Base-by-base conservation (phyloP, 1,284 basidiomycete genomes). In the Sphaerobolus stellatus region DNA sequence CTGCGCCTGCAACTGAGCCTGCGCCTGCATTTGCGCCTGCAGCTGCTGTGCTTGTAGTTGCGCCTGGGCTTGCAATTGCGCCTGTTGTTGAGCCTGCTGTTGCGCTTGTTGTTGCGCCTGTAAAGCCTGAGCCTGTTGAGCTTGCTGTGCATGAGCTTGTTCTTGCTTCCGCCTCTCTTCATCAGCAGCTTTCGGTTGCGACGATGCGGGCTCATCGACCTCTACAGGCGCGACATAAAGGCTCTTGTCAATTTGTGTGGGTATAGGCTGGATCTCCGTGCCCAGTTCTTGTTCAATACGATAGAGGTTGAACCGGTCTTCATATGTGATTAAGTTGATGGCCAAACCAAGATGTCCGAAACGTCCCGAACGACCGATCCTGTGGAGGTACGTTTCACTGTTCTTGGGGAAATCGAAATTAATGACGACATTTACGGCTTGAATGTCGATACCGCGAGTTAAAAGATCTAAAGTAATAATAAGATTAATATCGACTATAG, bases 391-490 rank as follows among this genome's bases (percentile, higher is more conserved):
- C 2, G 95, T 98, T 74, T 99, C 96, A 55, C 92, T 92, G 68
- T 96, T 98, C 81, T 98, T 97, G 59, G 96, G 96, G 75, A 99
- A 98, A 72, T 98, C 95, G 70, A 99, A 99, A 79, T 98, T 98
- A 82, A 99, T 98, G 66, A 99, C 96, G 66, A 98, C 96, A 72
- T 99, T 99, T 60, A 99, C 96, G 44, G 96, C 96, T 76, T 98
- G 95, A 70, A 99, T 98, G 74, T 98, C 97, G 73, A 99, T 99
- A 79, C 96, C 96, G 66, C 97, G 91, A 8, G 96, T 99, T 65
- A 99, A 85, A 58, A 99, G 84, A 76, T 99, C 94, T 60, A 83
- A 54, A 49, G 14, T 16, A 43, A 9, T 8, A 4, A 29, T 25
- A 45, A 18, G 13, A 41, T 45, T 45, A 20, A n/a, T n/a, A n/a